phyloP scores from a whole-genome alignment of 257 asterid genomes.

The Oldenlandia corymbosa region DNA sequence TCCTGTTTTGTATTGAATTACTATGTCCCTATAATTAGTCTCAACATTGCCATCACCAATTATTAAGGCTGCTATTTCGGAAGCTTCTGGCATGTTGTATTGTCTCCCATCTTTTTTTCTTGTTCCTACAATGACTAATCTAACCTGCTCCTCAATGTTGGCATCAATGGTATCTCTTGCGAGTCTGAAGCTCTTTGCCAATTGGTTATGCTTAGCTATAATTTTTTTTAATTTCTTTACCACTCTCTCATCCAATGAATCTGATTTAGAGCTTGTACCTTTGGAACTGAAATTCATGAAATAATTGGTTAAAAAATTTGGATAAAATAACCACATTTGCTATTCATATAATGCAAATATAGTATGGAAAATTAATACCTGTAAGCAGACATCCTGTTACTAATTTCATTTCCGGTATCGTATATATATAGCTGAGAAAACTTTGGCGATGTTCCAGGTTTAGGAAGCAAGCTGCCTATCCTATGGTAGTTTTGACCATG shows the following conservation, averaged over 20 bases:
- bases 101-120: background rate
- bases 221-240: too few species aligned
- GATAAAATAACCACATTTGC: too few species aligned
- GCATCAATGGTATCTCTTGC: background rate
- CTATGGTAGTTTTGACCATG: too few species aligned
- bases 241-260: too few species aligned
- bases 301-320: background rate
- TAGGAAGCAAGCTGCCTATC: too few species aligned
- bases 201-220: background rate
- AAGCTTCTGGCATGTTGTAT: background rate
- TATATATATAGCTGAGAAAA: background rate
- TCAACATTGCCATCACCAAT: background rate
- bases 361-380: background rate
- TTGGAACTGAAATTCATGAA: too few species aligned
- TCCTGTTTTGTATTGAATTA: background rate
- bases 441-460: background rate
- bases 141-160: background rate
- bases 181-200: background rate
- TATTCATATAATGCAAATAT: too few species aligned
- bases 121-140: background rate
- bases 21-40: background rate
- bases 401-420: background rate
- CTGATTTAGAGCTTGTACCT: too few species aligned
- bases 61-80: background rate
- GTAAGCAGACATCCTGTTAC: background rate